Conservation (phyloP, 768 basidiomycete genomes). For the Russula compacta region DNA sequence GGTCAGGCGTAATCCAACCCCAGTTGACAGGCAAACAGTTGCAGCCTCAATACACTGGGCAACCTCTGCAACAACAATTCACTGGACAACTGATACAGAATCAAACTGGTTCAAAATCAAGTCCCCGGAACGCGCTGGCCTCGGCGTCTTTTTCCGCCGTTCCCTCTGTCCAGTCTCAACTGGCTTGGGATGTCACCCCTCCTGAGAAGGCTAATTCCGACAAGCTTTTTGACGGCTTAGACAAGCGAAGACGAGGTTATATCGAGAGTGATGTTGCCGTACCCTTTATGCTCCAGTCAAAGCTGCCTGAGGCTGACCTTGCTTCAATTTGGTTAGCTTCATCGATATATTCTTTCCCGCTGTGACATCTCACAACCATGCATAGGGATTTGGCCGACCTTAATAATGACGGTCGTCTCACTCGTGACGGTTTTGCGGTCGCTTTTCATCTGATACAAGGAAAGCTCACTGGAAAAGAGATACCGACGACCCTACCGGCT, state of each 20-base stretch:
- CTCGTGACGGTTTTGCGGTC: conserved; percentile 88
- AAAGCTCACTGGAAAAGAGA: conserved; percentile 68
- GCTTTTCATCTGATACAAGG: conserved; percentile 90
- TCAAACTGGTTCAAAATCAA: conserved; percentile 20
- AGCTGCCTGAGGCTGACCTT: conserved; percentile 70
- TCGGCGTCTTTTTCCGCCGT: conserved; percentile 18
- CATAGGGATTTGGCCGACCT: conserved; percentile 90
- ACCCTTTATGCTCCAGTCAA: conserved; percentile 89
- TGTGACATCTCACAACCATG: background rate
- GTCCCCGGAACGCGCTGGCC: conserved; percentile 24
- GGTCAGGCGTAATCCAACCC: conserved; percentile 30
- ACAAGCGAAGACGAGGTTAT: conserved; percentile 61
- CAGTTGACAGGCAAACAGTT: conserved; percentile 28
- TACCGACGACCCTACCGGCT: conserved; percentile 62
- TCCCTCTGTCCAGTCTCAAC: conserved; percentile 17
- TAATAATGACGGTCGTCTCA: conserved; percentile 77
- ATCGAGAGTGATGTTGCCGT: conserved; percentile 94
- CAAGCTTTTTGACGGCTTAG: conserved; percentile 73
- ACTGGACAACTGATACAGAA: conserved; percentile 12
- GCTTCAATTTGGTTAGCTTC: conserved; percentile 79
- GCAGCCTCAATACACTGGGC: conserved; percentile 61
- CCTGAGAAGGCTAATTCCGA: conserved; percentile 74
- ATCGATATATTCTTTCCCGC: background rate
- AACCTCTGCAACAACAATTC: conserved; percentile 24
- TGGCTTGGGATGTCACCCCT: conserved; percentile 78